phyloP scores from a whole-genome alignment of 2,329 filamentous ascomycete genomes.

The Paracoccidioides brasiliensis region DNA sequence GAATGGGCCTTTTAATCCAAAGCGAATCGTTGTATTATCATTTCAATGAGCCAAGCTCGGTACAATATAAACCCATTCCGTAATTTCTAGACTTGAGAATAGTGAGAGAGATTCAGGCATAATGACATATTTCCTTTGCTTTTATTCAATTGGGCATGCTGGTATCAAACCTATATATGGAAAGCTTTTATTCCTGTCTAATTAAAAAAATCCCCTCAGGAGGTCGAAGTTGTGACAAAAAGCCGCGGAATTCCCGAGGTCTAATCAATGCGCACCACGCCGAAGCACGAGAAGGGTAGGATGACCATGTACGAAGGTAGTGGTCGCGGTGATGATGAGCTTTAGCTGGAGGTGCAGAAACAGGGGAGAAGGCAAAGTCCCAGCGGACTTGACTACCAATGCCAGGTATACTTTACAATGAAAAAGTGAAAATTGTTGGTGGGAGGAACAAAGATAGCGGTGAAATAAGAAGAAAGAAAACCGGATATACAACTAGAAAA shows the following conservation, averaged over 20 bases:
- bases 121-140: neutral
- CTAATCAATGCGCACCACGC: too few species aligned
- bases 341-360: too few species aligned
- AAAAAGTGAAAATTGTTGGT: neutral
- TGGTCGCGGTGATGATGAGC: too few species aligned
- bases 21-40: too few species aligned
- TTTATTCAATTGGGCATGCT: neutral
- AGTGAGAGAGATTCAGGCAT: too few species aligned
- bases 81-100: neutral
- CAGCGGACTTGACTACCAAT: neutral
- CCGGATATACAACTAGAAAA: neutral
- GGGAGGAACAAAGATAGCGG: constrained; percentile 11
- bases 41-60: too few species aligned
- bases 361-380: neutral
- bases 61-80: too few species aligned
- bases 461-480: constrained; percentile 6
- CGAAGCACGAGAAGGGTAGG: too few species aligned
- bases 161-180: neutral
- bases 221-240: too few species aligned
- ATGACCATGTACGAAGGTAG: neutral
- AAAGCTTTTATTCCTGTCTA: neutral
- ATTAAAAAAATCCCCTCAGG: neutral
- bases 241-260: too few species aligned
- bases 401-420: constrained; percentile 4
- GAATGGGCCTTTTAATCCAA: too few species aligned